Conservation (phyloP, 257 asterid genomes). For the Petunia axillaris region DNA sequence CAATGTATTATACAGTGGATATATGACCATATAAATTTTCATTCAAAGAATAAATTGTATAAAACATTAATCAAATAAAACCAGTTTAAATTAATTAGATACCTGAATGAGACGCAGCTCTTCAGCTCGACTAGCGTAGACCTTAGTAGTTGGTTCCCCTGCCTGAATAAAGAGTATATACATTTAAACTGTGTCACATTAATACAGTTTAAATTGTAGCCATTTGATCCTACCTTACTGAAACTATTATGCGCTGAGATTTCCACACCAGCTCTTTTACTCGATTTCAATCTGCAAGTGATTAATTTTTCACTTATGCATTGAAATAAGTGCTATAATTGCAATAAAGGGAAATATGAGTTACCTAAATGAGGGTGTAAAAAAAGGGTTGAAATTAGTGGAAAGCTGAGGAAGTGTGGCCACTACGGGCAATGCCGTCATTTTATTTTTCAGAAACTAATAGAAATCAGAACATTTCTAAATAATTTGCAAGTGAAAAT, state of each 20-base stretch:
- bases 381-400: conserved; percentile 27
- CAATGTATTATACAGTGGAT: neutral
- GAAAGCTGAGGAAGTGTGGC: conserved; percentile 15
- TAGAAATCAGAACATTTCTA: neutral
- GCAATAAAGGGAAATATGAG: neutral
- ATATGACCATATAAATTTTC: neutral
- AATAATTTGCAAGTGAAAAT: no score
- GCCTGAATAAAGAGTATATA: conserved; percentile 29
- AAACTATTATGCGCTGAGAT: conserved; percentile 28
- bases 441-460: neutral
- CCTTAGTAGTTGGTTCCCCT: conserved; percentile 29
- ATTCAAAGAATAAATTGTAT: neutral
- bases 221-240: conserved; percentile 28
- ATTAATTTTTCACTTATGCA: neutral
- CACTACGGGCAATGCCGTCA: neutral
- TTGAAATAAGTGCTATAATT: neutral
- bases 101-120: conserved; percentile 41
- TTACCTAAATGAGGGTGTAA: conserved; percentile 21
- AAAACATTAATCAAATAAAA: neutral
- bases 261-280: conserved; percentile 28
- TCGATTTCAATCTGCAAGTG: conserved; percentile 30
- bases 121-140: conserved; percentile 34
- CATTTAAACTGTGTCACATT: neutral
- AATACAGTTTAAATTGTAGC: neutral
- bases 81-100: neutral